Conservation (phyloP, 176 grass and related monocot species). For the Avena eriantha region DNA sequence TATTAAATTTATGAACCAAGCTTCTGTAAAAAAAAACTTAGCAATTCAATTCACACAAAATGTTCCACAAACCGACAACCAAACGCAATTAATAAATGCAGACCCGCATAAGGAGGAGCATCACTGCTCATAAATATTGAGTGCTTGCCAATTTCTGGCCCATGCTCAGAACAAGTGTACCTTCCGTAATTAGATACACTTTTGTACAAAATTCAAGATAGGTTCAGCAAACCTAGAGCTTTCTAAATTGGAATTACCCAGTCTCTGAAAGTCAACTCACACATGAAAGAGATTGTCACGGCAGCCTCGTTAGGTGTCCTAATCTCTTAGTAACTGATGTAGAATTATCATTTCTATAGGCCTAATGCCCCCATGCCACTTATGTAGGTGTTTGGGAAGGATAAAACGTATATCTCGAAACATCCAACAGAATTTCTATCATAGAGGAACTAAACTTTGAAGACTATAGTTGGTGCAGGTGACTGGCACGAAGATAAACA, state of each 20-base stretch:
- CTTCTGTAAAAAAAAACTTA: background rate
- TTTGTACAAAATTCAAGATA: background rate
- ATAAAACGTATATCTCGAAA: background rate
- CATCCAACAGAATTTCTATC: background rate
- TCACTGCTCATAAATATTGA: background rate
- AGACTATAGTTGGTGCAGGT: background rate
- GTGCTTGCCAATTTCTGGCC: background rate
- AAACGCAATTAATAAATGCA: background rate
- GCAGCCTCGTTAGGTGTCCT: background rate
- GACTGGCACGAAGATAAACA: background rate
- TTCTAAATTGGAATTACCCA: background rate
- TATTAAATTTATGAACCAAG: background rate
- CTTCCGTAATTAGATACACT: conserved; percentile 1
- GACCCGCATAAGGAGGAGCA: background rate
- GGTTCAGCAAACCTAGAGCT: background rate
- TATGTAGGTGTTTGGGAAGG: background rate
- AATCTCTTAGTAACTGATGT: background rate
- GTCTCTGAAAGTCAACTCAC: conserved; percentile 5
- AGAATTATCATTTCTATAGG: background rate
- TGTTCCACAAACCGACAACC: background rate
- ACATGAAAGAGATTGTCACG: background rate
- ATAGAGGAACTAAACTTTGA: background rate
- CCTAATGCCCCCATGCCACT: background rate
- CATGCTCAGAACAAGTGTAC: conserved; percentile 10
- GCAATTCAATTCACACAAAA: background rate